Evolutionary conservation across 2,329 filamentous ascomycete genomes (phyloP).

Genomic region (Colletotrichum sp.): DNA sequence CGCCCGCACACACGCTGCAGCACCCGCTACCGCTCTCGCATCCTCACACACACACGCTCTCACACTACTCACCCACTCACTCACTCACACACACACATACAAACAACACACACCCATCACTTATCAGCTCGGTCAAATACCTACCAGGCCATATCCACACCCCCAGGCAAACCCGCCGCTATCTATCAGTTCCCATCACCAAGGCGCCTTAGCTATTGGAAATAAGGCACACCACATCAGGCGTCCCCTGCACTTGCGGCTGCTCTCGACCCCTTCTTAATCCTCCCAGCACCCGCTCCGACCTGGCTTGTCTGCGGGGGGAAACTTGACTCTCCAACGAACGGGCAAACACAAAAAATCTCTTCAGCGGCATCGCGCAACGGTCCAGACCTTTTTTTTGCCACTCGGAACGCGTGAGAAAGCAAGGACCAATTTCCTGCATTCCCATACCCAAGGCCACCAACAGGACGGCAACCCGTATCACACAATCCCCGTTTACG

Average conservation of each 20-base stretch:
- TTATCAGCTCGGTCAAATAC: slow-evolving; percentile 25
- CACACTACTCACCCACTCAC: not conserved
- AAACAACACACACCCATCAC: slow-evolving; percentile 1
- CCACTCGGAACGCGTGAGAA: slow-evolving; percentile 16
- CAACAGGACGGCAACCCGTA: slow-evolving; percentile 12
- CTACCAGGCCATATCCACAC: slow-evolving; percentile 1
- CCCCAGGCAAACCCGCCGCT: slow-evolving; percentile 18
- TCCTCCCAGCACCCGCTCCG: slow-evolving; percentile 19
- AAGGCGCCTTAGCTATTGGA: slow-evolving; percentile 17
- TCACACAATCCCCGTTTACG: slow-evolving; percentile 1
- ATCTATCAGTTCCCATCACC: slow-evolving; percentile 19
- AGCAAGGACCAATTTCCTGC: slow-evolving; percentile 18
- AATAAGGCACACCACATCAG: slow-evolving; percentile 20
- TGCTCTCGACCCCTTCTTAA: slow-evolving; percentile 20
- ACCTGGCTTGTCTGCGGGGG: slow-evolving; percentile 7
- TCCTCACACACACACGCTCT: not conserved
- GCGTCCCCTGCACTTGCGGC: slow-evolving; percentile 17
- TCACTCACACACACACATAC: not conserved
- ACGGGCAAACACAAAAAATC: slow-evolving; percentile 6
- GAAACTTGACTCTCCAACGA: not conserved
- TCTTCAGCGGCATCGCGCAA: slow-evolving; percentile 9
- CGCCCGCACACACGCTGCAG: not conserved
- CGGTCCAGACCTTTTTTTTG: slow-evolving; percentile 7
- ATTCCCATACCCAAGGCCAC: slow-evolving; percentile 11
- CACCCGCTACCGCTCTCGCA: not conserved